These are phyloP conservation scores for Podila minutissima DNA, from an alignment of 192 early-diverging fungal species.

Conservation along the genomic window DNA sequence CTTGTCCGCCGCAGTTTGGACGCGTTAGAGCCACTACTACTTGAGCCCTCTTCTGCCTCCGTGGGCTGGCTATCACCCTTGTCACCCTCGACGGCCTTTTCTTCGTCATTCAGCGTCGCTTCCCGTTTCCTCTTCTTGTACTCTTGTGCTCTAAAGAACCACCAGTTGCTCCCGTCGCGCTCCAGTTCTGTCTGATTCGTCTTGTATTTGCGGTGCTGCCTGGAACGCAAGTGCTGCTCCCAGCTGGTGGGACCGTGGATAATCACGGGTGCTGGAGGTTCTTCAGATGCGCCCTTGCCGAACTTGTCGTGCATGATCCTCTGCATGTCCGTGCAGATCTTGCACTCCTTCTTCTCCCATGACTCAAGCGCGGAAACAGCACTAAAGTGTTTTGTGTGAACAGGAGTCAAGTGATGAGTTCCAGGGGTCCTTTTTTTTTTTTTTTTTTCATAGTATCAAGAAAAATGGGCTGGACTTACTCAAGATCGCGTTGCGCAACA, in stretches of 20 bases:
- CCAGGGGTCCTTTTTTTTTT: no score
- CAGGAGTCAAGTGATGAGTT: no score
- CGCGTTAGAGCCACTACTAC: neutral
- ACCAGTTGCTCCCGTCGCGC: slow-evolving; percentile 45
- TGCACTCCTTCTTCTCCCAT: slow-evolving; percentile 79
- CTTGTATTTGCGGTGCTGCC: slow-evolving; percentile 65
- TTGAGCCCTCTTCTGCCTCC: neutral
- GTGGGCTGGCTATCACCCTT: neutral
- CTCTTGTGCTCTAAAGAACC: slow-evolving; percentile 46
- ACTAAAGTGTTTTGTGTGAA: slow-evolving; percentile 1
- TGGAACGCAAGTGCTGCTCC: slow-evolving; percentile 76
- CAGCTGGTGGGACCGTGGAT: slow-evolving; percentile 83
- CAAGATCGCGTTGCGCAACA: slow-evolving; percentile 20
- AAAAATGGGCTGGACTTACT: slow-evolving; percentile 41
- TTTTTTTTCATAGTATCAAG: neutral
- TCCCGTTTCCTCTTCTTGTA: slow-evolving; percentile 48
- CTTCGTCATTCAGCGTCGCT: slow-evolving; percentile 9
- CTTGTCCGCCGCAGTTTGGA: neutral
- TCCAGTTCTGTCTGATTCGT: slow-evolving; percentile 52
- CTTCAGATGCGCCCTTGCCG: slow-evolving; percentile 10
- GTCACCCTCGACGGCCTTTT: neutral
- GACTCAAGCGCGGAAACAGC: slow-evolving; percentile 37
- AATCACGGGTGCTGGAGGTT: slow-evolving; percentile 23
- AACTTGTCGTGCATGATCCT: slow-evolving; percentile 33
- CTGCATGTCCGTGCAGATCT: slow-evolving; percentile 68